These are phyloP conservation scores for Dioscorea cayenensis DNA, from an alignment of 116 monocot genomes.

Conservation along the genomic window DNA sequence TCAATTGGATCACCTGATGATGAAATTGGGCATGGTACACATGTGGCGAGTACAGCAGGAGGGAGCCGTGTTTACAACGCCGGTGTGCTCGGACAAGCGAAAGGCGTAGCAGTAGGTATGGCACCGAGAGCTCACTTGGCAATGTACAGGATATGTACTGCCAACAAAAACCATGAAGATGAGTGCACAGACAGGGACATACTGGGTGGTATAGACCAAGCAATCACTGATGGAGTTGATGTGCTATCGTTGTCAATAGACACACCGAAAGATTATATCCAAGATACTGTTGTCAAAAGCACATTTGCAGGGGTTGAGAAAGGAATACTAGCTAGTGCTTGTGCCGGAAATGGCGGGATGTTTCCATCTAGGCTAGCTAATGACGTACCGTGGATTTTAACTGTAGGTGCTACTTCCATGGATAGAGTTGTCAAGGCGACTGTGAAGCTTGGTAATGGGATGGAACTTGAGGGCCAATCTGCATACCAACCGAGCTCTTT, in stretches of 20 bases:
- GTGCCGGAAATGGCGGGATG: slow-evolving; percentile 10
- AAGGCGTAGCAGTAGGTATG: neutral
- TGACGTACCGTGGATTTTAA: slow-evolving; percentile 13
- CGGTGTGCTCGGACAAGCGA: neutral
- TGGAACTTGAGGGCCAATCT: neutral
- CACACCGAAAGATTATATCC: neutral
- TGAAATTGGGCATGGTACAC: neutral
- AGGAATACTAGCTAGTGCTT: neutral
- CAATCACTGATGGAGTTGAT: slow-evolving; percentile 9
- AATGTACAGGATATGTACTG: slow-evolving; percentile 4
- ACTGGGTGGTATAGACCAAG: neutral
- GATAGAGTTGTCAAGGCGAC: slow-evolving; percentile 1
- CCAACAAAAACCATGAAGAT: neutral
- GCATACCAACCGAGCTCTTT: neutral
- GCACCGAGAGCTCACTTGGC: slow-evolving; percentile 8
- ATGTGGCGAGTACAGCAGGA: slow-evolving; percentile 5
- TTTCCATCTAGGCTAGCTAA: neutral
- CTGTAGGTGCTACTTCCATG: slow-evolving; percentile 10
- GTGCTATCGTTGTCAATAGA: slow-evolving; percentile 2
- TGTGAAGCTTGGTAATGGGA: slow-evolving; percentile 8
- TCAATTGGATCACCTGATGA: neutral
- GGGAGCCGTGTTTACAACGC: neutral
- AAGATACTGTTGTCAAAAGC: neutral
- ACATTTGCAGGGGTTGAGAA: neutral
- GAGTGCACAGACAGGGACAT: neutral